These are phyloP conservation scores for Fistulinella prunicolor DNA, from an alignment of 768 basidiomycete species.

Conservation along the genomic window DNA sequence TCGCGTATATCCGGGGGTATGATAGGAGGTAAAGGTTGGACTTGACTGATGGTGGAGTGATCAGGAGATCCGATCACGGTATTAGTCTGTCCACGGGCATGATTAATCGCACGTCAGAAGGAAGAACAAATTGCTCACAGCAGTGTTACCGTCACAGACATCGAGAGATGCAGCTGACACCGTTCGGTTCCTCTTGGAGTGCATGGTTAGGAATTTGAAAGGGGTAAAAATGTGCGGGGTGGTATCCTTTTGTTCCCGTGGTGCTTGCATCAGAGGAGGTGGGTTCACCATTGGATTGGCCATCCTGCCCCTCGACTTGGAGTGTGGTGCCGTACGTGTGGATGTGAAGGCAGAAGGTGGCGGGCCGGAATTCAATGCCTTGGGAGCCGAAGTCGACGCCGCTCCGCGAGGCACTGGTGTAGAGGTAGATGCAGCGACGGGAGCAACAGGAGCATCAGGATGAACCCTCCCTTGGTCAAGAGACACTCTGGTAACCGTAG, in stretches of 20 bases:
- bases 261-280: constrained; percentile 30
- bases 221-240: constrained; percentile 54
- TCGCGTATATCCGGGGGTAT: constrained; percentile 61
- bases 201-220: constrained; percentile 54
- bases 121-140: constrained; percentile 45
- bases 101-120: background rate
- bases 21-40: constrained; percentile 41
- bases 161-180: constrained; percentile 75
- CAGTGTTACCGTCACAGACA: constrained; percentile 70
- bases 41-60: constrained; percentile 63
- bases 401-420: constrained; percentile 14
- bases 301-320: constrained; percentile 15
- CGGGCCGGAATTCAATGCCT: constrained; percentile 10
- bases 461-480: constrained; percentile 20
- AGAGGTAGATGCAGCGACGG: background rate
- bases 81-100: constrained; percentile 45
- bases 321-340: constrained; percentile 11
- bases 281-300: constrained; percentile 29
- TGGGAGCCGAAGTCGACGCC: constrained; percentile 12
- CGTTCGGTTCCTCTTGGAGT: constrained; percentile 56
- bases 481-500: constrained; percentile 19
- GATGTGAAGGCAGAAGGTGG: constrained; percentile 5
- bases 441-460: constrained; percentile 10
- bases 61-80: constrained; percentile 76
- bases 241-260: constrained; percentile 38